These are phyloP conservation scores for Gremmenia infestans DNA, from an alignment of 2,329 filamentous ascomycete species.

Conservation along the genomic window DNA sequence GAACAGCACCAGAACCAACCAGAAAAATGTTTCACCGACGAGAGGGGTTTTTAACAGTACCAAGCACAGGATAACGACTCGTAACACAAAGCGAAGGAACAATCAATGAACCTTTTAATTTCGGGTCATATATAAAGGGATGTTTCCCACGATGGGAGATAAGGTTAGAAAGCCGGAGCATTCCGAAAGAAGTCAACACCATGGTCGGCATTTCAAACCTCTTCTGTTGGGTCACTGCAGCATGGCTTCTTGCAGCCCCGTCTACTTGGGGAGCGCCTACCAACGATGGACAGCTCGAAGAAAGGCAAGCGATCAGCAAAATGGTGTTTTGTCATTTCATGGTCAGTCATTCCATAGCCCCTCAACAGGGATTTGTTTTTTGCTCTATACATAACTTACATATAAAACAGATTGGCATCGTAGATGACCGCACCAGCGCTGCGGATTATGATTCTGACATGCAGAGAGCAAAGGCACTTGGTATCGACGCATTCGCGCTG, in stretches of 20 bases:
- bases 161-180: background rate
- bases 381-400: background rate
- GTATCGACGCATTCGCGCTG: conserved; percentile 34
- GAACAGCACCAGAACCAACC: too few species aligned
- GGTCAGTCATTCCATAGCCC: conserved; percentile 1
- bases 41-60: too few species aligned
- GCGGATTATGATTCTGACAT: conserved; percentile 19
- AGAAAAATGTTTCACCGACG: too few species aligned
- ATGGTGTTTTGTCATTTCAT: conserved; percentile 22
- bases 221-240: background rate
- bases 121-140: background rate
- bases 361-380: background rate
- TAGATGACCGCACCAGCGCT: conserved; percentile 15
- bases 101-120: background rate
- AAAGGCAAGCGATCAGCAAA: conserved; percentile 4
- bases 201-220: background rate
- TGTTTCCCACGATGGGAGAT: background rate
- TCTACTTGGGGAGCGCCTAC: background rate
- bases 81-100: background rate
- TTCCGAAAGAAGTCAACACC: background rate
- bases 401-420: conserved; percentile 17
- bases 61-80: too few species aligned
- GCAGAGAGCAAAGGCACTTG: conserved; percentile 25
- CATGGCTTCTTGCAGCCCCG: background rate
- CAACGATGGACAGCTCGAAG: background rate